A percentile compares a stretch with the other conserved stretches of the same genome.
Conservation (phyloP, 2,329 filamentous ascomycete genomes). For the Lasiodiplodia hormozganensis region DNA sequence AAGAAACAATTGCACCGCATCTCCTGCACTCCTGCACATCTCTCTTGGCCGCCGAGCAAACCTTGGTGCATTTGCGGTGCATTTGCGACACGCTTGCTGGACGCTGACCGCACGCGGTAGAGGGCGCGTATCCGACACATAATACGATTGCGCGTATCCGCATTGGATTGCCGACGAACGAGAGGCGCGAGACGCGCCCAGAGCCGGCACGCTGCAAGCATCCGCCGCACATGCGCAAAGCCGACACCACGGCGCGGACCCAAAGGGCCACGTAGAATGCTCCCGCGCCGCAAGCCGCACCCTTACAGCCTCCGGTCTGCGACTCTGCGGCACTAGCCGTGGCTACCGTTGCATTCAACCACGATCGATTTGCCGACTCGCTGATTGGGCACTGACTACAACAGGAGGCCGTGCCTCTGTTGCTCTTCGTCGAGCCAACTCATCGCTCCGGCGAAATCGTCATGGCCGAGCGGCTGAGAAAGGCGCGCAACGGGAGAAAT, state of each 20-base stretch:
- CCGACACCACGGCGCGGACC: conserved; percentile 2
- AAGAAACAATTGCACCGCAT: conserved; percentile 9
- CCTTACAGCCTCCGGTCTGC: not conserved
- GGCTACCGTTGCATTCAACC: conserved; percentile 9
- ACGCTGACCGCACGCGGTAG: not conserved
- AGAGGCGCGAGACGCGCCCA: not conserved
- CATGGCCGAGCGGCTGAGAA: not conserved
- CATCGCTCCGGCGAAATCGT: conserved; percentile 3
- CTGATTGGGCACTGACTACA: not conserved
- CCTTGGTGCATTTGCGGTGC: not conserved
- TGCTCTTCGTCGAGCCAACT: conserved; percentile 9
- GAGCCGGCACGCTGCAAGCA: not conserved
- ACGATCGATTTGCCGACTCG: not conserved
- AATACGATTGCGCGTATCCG: conserved; percentile 16
- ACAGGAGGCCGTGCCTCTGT: conserved; percentile 11
- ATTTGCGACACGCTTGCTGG: conserved; percentile 5
- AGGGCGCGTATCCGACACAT: conserved; percentile 1
- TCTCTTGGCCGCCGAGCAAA: not conserved
- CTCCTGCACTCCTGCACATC: not conserved
- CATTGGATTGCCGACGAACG: conserved; percentile 5
- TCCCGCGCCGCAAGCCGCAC: not conserved
- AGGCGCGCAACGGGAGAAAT: conserved; percentile 15
- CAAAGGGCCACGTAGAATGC: not conserved
- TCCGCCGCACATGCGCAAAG: not conserved
- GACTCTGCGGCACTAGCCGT: not conserved